Conservation (phyloP, 2,329 filamentous ascomycete species). For the Aspergillus sp. region DNA sequence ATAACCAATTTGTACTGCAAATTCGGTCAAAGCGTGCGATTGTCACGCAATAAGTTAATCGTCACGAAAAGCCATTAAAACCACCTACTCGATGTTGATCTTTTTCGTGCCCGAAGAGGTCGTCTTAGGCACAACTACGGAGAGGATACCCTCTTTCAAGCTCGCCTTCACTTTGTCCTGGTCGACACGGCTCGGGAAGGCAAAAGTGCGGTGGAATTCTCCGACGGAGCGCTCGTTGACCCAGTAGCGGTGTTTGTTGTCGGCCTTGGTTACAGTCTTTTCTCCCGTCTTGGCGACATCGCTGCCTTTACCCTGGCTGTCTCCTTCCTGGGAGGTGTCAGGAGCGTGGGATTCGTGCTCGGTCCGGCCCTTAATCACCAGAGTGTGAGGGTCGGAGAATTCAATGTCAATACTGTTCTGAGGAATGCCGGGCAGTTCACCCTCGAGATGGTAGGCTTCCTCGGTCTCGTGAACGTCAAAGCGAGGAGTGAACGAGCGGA, state of each 20-base stretch:
- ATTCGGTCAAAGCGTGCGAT: too few species aligned
- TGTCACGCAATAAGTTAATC: too few species aligned
- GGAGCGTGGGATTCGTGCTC: conserved; percentile 31
- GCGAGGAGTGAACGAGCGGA: conserved; percentile 33
- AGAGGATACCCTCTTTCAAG: conserved; percentile 53
- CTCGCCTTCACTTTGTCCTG: conserved; percentile 54
- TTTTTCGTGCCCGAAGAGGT: conserved; percentile 41
- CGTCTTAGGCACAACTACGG: conserved; percentile 51
- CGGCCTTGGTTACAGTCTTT: conserved; percentile 5
- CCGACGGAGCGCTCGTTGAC: conserved; percentile 52
- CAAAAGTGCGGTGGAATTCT: conserved; percentile 52
- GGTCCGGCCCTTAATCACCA: conserved; percentile 37
- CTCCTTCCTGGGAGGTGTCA: too few species aligned
- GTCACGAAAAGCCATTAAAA: too few species aligned
- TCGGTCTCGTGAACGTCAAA: conserved; percentile 42
- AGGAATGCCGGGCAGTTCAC: conserved; percentile 41
- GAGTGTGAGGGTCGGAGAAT: conserved; percentile 39
- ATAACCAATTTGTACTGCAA: too few species aligned
- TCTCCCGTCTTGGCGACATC: conserved; percentile 26
- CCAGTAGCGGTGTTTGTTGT: conserved; percentile 45
- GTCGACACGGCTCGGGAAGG: conserved; percentile 50
- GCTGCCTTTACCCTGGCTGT: too few species aligned
- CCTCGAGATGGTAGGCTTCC: conserved; percentile 38
- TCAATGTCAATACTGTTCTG: conserved; percentile 41
- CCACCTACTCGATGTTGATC: conserved; percentile 48